phyloP scores from a whole-genome alignment of 1,284 basidiomycete species.

The Leccinum huronense region DNA sequence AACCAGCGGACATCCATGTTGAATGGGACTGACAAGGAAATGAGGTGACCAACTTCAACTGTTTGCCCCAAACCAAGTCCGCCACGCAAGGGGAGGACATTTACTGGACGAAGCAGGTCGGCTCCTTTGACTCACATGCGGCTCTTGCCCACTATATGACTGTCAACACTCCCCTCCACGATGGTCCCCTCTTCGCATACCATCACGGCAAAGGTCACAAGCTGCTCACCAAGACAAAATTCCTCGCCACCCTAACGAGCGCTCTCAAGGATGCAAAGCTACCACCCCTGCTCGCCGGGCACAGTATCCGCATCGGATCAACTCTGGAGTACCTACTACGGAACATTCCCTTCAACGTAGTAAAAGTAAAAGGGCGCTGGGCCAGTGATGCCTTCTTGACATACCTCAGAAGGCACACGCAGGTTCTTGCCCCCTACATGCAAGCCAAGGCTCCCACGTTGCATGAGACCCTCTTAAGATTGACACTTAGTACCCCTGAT shows the following conservation, averaged over 20 bases:
- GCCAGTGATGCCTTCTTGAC: neutral
- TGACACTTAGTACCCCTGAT: neutral
- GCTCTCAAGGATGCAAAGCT: neutral
- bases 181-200: neutral
- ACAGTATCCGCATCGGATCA: neutral
- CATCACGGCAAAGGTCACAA: neutral
- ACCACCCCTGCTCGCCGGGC: neutral
- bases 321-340: neutral
- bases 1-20: neutral
- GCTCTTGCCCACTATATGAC: neutral
- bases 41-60: neutral
- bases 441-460: neutral
- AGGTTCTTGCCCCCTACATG: neutral
- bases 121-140: neutral
- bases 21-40: neutral
- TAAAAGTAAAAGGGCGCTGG: neutral
- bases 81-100: neutral
- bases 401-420: neutral
- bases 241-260: neutral
- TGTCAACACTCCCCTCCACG: neutral
- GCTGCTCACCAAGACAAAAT: neutral
- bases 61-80: neutral
- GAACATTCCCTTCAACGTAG: neutral
- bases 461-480: neutral
- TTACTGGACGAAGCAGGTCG: too few relatives aligned